Percentiles rank a stretch among this genome's conserved stretches.
Conservation (phyloP, 2,329 filamentous ascomycete species). For the Microdochium trichocladiopsis region DNA sequence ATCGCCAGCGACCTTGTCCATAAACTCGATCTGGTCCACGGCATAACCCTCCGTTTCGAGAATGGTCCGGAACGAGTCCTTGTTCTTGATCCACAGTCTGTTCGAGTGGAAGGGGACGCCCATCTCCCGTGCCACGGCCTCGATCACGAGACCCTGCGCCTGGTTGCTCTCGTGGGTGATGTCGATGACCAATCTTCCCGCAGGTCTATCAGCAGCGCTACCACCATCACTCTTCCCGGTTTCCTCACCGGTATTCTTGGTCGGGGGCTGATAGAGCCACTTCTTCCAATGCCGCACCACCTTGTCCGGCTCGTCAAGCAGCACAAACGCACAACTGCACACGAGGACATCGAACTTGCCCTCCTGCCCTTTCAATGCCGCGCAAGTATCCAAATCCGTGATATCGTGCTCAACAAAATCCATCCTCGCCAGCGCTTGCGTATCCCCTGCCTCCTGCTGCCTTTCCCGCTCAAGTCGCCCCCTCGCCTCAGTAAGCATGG, state of each 20-base stretch:
- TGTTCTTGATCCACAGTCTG: slow-evolving; percentile 19
- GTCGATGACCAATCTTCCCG: slow-evolving; percentile 21
- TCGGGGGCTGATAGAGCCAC: slow-evolving; percentile 10
- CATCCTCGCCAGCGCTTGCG: slow-evolving; percentile 8
- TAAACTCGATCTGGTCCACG: slow-evolving; percentile 14
- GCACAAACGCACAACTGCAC: slow-evolving; percentile 25
- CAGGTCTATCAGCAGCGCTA: slow-evolving; percentile 4
- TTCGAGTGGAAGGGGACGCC: slow-evolving; percentile 18
- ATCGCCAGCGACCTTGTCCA: slow-evolving; percentile 17
- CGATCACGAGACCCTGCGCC: slow-evolving; percentile 14
- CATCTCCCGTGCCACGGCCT: slow-evolving; percentile 15
- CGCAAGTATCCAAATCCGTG: slow-evolving; percentile 6
- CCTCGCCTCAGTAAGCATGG: slow-evolving; percentile 21
- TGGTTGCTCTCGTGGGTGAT: slow-evolving; percentile 22
- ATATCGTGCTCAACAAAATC: slow-evolving; percentile 19
- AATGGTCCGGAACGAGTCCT: slow-evolving; percentile 17
- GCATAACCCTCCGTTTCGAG: slow-evolving; percentile 17
- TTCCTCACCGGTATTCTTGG: neutral
- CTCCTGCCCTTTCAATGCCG: slow-evolving; percentile 5
- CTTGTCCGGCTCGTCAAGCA: slow-evolving; percentile 16
- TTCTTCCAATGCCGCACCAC: slow-evolving; percentile 19
- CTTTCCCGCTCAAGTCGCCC: neutral
- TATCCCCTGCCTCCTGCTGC: slow-evolving; percentile 9
- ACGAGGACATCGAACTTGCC: slow-evolving; percentile 20
- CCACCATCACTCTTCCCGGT: neutral